Conservation (phyloP, 352 stramenopile species). For the Thalassiosira exigua region DNA sequence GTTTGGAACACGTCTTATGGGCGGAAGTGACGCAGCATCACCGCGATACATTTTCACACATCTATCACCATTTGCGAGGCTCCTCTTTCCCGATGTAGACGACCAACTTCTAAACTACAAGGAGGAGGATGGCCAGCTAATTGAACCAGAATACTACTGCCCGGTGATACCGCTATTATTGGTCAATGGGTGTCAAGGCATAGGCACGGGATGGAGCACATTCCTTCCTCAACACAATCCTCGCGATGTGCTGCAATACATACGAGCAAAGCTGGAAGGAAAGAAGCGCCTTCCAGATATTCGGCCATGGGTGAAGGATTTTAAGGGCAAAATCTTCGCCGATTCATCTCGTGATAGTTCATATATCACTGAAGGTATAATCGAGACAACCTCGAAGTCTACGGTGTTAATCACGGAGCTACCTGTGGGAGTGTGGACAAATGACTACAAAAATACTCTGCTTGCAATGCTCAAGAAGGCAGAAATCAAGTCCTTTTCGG, state of each 20-base stretch:
- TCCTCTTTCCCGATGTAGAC: constrained; percentile 98
- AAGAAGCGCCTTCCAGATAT: constrained; percentile 91
- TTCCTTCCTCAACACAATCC: constrained; percentile 93
- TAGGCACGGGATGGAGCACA: constrained; percentile 98
- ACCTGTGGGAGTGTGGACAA: constrained; percentile 96
- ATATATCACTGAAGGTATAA: constrained; percentile 80
- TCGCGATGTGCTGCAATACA: constrained; percentile 95
- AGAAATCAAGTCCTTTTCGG: constrained; percentile 90
- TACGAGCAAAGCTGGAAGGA: constrained; percentile 87
- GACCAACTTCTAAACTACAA: constrained; percentile 96
- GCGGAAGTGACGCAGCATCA: constrained; percentile 95
- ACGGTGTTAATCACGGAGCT: constrained; percentile 96
- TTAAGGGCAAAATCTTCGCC: not conserved
- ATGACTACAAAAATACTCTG: constrained; percentile 99
- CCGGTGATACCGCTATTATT: constrained; percentile 95
- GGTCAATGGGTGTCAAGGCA: constrained; percentile 98
- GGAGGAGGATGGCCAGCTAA: constrained; percentile 96
- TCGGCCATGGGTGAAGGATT: constrained; percentile 95
- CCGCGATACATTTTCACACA: constrained; percentile 98
- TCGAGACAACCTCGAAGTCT: constrained; percentile 89
- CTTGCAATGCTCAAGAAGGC: constrained; percentile 90
- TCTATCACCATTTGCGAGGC: constrained; percentile 94
- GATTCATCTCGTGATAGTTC: too few species aligned
- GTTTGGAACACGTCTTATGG: constrained; percentile 98
- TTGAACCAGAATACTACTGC: constrained; percentile 98